Percentiles rank a stretch among this genome's conserved stretches.
phyloP scores from a whole-genome alignment of 2,329 filamentous ascomycete species.

The Lecanoromycetidae sp. region DNA sequence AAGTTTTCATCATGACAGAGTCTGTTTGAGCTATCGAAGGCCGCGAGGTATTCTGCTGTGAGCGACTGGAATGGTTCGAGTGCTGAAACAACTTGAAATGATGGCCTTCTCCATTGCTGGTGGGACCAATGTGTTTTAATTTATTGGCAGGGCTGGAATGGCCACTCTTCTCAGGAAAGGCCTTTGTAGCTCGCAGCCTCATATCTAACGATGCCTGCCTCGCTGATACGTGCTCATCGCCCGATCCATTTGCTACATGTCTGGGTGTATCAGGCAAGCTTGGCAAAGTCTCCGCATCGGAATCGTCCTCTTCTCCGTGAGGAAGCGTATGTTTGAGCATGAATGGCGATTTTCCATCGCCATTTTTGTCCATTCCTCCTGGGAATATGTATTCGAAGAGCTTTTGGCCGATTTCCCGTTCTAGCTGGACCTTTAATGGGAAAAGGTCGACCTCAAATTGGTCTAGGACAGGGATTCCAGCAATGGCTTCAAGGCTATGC shows the following conservation, averaged over 20 bases:
- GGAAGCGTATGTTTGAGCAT: constrained; percentile 42
- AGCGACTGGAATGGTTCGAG: constrained; percentile 23
- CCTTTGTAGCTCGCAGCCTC: constrained; percentile 70
- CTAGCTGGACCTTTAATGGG: constrained; percentile 85
- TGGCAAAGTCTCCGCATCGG: constrained; percentile 32
- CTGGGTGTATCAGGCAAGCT: constrained; percentile 23
- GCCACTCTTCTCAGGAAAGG: constrained; percentile 34
- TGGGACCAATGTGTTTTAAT: constrained; percentile 20
- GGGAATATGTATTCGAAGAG: constrained; percentile 98
- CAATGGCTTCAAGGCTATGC: constrained; percentile 97
- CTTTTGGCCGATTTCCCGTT: constrained; percentile 81
- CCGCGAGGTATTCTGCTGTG: constrained; percentile 15
- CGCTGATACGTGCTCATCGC: constrained; percentile 43
- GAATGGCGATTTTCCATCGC: constrained; percentile 27
- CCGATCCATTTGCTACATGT: constrained; percentile 22
- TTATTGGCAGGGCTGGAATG: constrained; percentile 25
- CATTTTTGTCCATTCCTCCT: constrained; percentile 47
- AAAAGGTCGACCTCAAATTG: constrained; percentile 91
- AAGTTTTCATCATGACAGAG: constrained; percentile 30
- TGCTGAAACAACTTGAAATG: constrained; percentile 35
- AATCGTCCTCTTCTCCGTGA: constrained; percentile 37
- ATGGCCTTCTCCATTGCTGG: constrained; percentile 7
- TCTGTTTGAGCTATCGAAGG: constrained; percentile 14
- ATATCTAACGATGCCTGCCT: constrained; percentile 66
- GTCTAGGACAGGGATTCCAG: constrained; percentile 92